Evolutionary conservation across 306 rosid species (phyloP).

Genomic region (Nissolia schottii): DNA sequence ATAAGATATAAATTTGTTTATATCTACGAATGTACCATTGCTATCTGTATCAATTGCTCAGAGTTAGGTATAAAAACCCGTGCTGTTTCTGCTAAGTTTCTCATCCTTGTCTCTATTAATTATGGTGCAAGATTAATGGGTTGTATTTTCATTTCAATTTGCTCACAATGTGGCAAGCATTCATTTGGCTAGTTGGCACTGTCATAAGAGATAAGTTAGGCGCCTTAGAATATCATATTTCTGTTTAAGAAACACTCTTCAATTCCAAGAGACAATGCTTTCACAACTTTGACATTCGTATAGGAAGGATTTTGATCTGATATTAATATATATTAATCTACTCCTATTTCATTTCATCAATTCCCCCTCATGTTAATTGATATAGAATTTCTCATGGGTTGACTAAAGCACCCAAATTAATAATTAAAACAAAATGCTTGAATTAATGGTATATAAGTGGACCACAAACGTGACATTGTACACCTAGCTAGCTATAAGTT

Average conservation of each 20-base stretch:
- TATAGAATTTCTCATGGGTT: constrained; percentile 4
- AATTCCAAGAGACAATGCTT: constrained; percentile 1
- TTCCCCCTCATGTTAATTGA: background rate
- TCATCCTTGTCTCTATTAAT: constrained; percentile 25
- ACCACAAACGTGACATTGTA: constrained; percentile 3
- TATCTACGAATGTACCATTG: background rate
- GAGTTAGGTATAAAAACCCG: constrained; percentile 8
- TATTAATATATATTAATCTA: background rate
- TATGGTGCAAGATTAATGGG: constrained; percentile 3
- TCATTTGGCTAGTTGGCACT: background rate
- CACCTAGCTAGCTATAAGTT: background rate
- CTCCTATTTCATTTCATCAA: background rate
- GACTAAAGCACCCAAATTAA: constrained; percentile 14
- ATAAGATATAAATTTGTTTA: background rate
- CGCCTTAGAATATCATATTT: background rate
- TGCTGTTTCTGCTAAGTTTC: background rate
- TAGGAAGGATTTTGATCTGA: constrained; percentile 17
- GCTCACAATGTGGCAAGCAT: constrained; percentile 20
- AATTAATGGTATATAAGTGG: constrained; percentile 1
- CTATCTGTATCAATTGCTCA: background rate
- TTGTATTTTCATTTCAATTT: background rate
- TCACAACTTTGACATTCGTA: background rate
- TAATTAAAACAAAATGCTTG: background rate
- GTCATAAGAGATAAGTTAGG: constrained; percentile 36
- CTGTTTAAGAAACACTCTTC: background rate